Evolutionary conservation across 257 asterid species (phyloP).

Genomic region (Capsicum pubescens): DNA sequence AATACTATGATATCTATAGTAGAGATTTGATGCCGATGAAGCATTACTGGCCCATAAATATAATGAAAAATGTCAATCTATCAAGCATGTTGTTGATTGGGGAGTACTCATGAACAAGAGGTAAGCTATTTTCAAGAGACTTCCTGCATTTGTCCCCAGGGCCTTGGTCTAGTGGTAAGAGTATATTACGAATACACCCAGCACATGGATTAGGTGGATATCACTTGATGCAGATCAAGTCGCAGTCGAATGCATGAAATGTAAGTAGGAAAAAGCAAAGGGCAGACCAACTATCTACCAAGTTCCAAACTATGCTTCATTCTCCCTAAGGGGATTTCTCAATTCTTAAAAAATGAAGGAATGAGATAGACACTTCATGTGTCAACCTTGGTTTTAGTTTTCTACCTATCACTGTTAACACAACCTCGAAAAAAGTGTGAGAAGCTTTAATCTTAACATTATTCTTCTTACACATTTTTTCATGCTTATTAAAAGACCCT

Average conservation of each 20-base stretch:
- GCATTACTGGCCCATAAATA: slow-evolving; percentile 88
- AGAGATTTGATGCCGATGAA: slow-evolving; percentile 75
- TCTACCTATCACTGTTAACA: background rate
- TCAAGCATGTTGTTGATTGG: slow-evolving; percentile 54
- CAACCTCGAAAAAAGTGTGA: background rate
- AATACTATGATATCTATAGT: slow-evolving; percentile 71
- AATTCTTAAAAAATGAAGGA: background rate
- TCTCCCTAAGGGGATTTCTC: background rate
- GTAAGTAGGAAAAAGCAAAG: no score
- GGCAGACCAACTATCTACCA: background rate
- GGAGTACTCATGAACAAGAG: slow-evolving; percentile 61
- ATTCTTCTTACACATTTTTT: slow-evolving; percentile 19
- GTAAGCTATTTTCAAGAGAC: slow-evolving; percentile 34
- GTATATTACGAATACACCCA: no score
- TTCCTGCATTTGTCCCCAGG: no score
- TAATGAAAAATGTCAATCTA: slow-evolving; percentile 71
- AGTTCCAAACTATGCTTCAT: background rate
- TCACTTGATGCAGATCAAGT: no score
- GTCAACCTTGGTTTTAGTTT: background rate
- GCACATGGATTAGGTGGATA: no score
- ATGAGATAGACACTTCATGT: background rate
- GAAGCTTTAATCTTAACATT: background rate
- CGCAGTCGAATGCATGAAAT: no score
- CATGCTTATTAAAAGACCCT: background rate
- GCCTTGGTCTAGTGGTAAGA: no score